A percentile compares a stretch with the other conserved stretches of the same genome.
Evolutionary conservation across 2,329 filamentous ascomycete species (phyloP).

Genomic region (Neofusicoccum ribis): DNA sequence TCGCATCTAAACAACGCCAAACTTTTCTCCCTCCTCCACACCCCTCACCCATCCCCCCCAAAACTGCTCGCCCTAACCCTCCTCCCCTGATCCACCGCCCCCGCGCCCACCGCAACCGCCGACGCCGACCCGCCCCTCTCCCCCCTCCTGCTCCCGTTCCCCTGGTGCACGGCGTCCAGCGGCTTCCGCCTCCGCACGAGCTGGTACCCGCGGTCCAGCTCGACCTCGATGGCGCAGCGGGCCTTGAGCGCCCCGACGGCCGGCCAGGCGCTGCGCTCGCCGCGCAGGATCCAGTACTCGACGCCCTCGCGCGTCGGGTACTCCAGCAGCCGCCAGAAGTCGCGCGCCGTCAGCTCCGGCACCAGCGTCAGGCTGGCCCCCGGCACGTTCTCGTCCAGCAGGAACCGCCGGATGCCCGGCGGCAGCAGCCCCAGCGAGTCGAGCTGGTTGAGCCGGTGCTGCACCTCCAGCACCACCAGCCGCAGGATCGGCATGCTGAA

Average conservation of each 20-base stretch:
- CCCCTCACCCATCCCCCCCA: slow-evolving; percentile 14
- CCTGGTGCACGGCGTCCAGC: slow-evolving; percentile 38
- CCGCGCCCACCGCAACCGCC: background rate
- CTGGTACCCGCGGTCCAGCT: slow-evolving; percentile 84
- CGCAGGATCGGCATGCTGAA: slow-evolving; percentile 59
- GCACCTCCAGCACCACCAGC: slow-evolving; percentile 72
- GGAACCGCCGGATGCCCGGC: slow-evolving; percentile 67
- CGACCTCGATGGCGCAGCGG: slow-evolving; percentile 81
- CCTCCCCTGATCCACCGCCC: background rate
- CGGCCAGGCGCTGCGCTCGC: slow-evolving; percentile 89
- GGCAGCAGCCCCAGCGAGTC: slow-evolving; percentile 76
- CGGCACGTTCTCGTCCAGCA: slow-evolving; percentile 80
- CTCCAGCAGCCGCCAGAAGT: slow-evolving; percentile 79
- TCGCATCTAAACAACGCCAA: no score
- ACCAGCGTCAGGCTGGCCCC: slow-evolving; percentile 79
- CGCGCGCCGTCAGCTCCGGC: slow-evolving; percentile 69
- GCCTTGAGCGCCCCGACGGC: slow-evolving; percentile 80
- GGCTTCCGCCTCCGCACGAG: slow-evolving; percentile 62
- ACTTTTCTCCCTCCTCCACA: no score
- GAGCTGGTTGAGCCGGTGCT: slow-evolving; percentile 78
- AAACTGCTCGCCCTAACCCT: slow-evolving; percentile 17
- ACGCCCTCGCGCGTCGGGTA: slow-evolving; percentile 74
- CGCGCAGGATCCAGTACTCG: slow-evolving; percentile 81
- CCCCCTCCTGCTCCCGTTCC: background rate
- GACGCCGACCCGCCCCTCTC: background rate